Evolutionary conservation across 2,329 filamentous ascomycete species (phyloP), one percentile per base, ranked within the genome.

Genomic region (Colletotrichum spinosum): DNA sequence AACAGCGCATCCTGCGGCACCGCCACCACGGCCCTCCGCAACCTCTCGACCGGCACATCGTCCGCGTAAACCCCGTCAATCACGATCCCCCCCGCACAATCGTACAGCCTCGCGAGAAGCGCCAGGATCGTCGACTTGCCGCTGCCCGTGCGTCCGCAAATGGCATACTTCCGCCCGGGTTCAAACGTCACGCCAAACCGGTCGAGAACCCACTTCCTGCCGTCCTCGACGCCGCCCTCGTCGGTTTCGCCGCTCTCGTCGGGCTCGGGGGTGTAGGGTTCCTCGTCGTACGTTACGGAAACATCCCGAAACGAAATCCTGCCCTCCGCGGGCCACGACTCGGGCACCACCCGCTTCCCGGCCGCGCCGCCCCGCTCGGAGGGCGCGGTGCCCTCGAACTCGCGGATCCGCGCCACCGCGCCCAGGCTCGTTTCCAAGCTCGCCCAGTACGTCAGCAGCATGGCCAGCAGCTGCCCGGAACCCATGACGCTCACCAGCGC

Each of bases 1-100:
- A 85, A 78, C 62, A 85, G 80, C 0, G 83, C 77, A 50, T 87
- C 84, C 72, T 88, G 85, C 0, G 85, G 80, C 1, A 86, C 72
- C 1, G 78, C 77, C 37, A 80, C 79, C 7, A 87, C 72, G 1
- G 72, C 62, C 0, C 67, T 54, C 0, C 75, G 70, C 1, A 77
- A 50, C 6, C 64, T 59, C 7, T 72, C 60, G 6, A 72, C 69
- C 0, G 70, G 66, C 1, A 76, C 41, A 1, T 51, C 68, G 2
- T 69, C 64, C 9, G 76, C 68, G 48, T 84, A 78, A 1, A 83
- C 60, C 2, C 75, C 78, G 58, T 86, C 84, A 9, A 87, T 76
- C 1, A 65, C 71, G 12, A 87, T 82, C 5, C 48, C 73, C 0
- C 82, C 82, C 0, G 72, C 54, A 2, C 75, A 76, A 9, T 85